phyloP scores from a whole-genome alignment of 129 eudicot genomes.

The Flaveria bidentis region DNA sequence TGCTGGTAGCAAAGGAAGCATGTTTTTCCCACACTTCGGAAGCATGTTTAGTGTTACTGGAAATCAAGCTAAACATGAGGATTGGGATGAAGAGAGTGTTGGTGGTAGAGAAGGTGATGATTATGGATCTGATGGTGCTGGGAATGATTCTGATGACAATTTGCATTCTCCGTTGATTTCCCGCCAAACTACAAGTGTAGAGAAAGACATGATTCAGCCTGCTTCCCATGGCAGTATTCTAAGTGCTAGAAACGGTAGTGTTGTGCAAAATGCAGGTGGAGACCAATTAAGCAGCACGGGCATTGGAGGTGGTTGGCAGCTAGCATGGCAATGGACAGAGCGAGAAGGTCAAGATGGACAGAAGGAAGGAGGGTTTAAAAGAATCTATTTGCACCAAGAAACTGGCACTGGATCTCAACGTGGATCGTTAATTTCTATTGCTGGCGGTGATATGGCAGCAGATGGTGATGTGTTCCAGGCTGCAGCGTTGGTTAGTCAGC shows the following conservation, averaged over 20 bases:
- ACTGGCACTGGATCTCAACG: slow-evolving; percentile 59
- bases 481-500: slow-evolving; percentile 46
- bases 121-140: slow-evolving; percentile 47
- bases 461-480: slow-evolving; percentile 44
- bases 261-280: slow-evolving; percentile 40
- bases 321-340: slow-evolving; percentile 82
- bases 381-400: slow-evolving; percentile 87
- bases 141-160: slow-evolving; percentile 71
- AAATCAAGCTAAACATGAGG: slow-evolving; percentile 63
- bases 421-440: slow-evolving; percentile 61
- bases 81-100: slow-evolving; percentile 92
- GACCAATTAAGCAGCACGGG: slow-evolving; percentile 53
- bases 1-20: slow-evolving; percentile 84
- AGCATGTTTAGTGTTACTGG: slow-evolving; percentile 90
- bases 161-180: slow-evolving; percentile 75
- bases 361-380: slow-evolving; percentile 69
- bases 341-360: slow-evolving; percentile 70
- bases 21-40: slow-evolving; percentile 86
- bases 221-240: slow-evolving; percentile 59
- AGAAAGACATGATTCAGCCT: slow-evolving; percentile 63
- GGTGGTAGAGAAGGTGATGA: slow-evolving; percentile 55
- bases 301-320: slow-evolving; percentile 99
- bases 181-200: slow-evolving; percentile 73
- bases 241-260: slow-evolving; percentile 43
- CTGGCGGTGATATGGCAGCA: slow-evolving; percentile 49